Conservation (phyloP, 2,329 filamentous ascomycete genomes). For the Aspergillus sp. region DNA sequence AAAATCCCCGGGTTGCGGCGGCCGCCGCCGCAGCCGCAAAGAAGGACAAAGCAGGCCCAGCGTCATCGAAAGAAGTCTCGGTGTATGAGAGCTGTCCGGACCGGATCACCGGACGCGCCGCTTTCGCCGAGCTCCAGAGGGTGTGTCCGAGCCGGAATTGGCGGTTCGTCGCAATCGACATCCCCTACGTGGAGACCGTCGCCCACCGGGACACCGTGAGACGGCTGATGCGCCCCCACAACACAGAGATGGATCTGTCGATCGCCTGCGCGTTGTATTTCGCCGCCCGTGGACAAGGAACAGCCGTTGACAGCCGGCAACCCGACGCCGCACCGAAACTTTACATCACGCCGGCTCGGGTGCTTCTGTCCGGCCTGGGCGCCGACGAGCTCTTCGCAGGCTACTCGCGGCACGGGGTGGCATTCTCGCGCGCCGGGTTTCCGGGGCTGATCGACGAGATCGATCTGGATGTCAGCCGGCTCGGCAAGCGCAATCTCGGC, state of each 20-base stretch:
- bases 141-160: constrained; percentile 70
- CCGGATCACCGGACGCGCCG: constrained; percentile 77
- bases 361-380: constrained; percentile 86
- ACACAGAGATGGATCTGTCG: constrained; percentile 98
- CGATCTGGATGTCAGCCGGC: constrained; percentile 75
- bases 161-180: constrained; percentile 77
- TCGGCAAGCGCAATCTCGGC: constrained; percentile 92
- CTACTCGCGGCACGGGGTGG: constrained; percentile 78
- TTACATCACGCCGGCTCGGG: constrained; percentile 71
- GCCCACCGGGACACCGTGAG: constrained; percentile 68
- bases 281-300: constrained; percentile 71
- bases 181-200: constrained; percentile 73
- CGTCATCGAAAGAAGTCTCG: constrained; percentile 13
- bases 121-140: constrained; percentile 68
- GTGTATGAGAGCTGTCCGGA: constrained; percentile 84
- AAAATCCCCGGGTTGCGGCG: constrained; percentile 75
- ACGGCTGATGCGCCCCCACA: constrained; percentile 82
- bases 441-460: constrained; percentile 75
- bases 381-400: constrained; percentile 96
- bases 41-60: constrained; percentile 4
- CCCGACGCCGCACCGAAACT: constrained; percentile 15
- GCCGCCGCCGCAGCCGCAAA: constrained; percentile 51
- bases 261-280: constrained; percentile 95
- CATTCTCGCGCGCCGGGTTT: constrained; percentile 69
- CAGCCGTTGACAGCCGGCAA: constrained; percentile 33